Evolutionary conservation across 192 early-diverging fungal genomes (phyloP).

Genomic region (Rhizoclosmatium sp.): DNA sequence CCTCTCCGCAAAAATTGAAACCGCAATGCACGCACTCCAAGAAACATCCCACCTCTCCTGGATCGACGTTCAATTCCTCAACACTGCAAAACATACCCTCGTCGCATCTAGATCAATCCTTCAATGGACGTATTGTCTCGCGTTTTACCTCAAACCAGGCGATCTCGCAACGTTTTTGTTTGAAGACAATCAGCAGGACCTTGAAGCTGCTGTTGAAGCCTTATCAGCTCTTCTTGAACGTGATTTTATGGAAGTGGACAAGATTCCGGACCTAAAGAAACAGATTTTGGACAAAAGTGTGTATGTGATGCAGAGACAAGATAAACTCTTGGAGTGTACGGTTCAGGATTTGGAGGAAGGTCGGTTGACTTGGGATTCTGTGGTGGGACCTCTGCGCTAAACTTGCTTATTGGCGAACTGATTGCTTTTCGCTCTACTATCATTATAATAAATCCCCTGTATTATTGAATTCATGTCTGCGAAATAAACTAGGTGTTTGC

Average conservation of each 20-base stretch:
- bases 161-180: slow-evolving; percentile 90
- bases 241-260: slow-evolving; percentile 65
- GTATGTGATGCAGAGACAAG: slow-evolving; percentile 85
- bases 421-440: too few species aligned
- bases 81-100: slow-evolving; percentile 88
- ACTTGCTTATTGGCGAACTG: too few species aligned
- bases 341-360: slow-evolving; percentile 81
- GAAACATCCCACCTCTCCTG: slow-evolving; percentile 86
- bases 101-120: slow-evolving; percentile 88
- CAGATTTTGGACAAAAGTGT: slow-evolving; percentile 91
- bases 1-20: slow-evolving; percentile 84
- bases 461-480: too few species aligned
- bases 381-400: too few species aligned
- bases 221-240: slow-evolving; percentile 91
- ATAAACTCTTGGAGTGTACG: slow-evolving; percentile 89
- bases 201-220: slow-evolving; percentile 95
- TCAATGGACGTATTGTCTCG: slow-evolving; percentile 98
- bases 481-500: too few species aligned
- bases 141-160: slow-evolving; percentile 81
- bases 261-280: slow-evolving; percentile 81
- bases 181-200: slow-evolving; percentile 96
- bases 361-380: slow-evolving; percentile 71
- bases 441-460: too few species aligned
- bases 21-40: slow-evolving; percentile 97
- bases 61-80: slow-evolving; percentile 98